Base-by-base conservation (phyloP, 108 stramenopile genomes). In the Fragilariopsis cylindrus region DNA sequence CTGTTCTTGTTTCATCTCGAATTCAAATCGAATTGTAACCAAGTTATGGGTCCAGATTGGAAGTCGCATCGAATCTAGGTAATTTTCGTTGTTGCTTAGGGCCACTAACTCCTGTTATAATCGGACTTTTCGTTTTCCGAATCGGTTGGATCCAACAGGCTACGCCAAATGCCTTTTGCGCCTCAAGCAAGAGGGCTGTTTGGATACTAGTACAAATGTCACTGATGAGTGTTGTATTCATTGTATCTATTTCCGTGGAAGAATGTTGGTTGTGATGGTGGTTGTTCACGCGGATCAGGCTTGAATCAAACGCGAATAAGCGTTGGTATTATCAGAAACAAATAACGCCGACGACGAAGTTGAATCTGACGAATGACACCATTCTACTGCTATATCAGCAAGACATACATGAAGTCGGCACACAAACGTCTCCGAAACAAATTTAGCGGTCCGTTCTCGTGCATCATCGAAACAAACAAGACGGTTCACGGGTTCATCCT, bases 11-110 rank as follows among this genome's bases (percentile, higher is more conserved):
- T 68, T 68, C 21, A 56, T 71, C 42, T 84, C 86, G 57, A 83
- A 84, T 48, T 79, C 79, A 44, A 87, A 83, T 5, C 86, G 82
- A 9, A 87, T 87, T 16, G 83, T 83, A 2, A 83, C 78, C 13
- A 87, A 70, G 60, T 87, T 87, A 18, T 83, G 76, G 7, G 70
- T 77, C 64, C 79, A 80, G 21, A 75, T 72, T 48, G 49, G 56
- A 44, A 60, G 63, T 43, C 56, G 82, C 21, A 42, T 71, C 57
- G 57, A 70, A 39, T 60, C 56, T 18, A 65, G 75, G 70, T 53
- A 78, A 55, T 39, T 76, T 30, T 57, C 64, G 48, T 42, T 60
- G n/a, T 65, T 50, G 5, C 15, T 15, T 60, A 84, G 65, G 5
- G 71, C 65, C 11, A 65, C 9, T 7, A 84, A 58, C 60, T 88